Evolutionary conservation across 495 filamentous ascomycete species (phyloP), one percentile per base, ranked within the genome.

Genomic region (Astrocystis sublimbata): DNA sequence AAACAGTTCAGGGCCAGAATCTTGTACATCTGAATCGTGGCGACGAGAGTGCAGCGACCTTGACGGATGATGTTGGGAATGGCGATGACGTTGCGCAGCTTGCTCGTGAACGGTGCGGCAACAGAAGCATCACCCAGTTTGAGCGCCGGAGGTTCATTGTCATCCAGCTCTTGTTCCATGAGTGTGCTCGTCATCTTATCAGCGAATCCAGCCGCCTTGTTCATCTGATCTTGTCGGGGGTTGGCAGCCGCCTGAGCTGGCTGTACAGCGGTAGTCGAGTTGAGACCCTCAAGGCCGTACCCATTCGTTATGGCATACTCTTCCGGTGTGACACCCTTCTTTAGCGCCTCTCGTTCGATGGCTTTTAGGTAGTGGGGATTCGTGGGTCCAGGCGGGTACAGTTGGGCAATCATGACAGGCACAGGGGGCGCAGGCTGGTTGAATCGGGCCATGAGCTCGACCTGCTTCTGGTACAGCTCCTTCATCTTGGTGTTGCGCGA

Each of bases 21-120:
- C 82, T 99, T 99, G 84, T 98, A 99, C 94, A 99, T 99, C 78
- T 99, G 94, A 65, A 99, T 98, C 3, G 96, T 98, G 4, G 94
- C 93, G 49, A 99, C 96, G 10, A 99, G 82, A 2, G 94, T 97
- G 76, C 94, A 99, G 60, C 94, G 88, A 52, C 94, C 94, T 77
- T 99, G 94, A 62, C 94, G 89, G 65, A 99, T 91, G 67, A 99
- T 99, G 79, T 99, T 98, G 17, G 94, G 92, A 63, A 99, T 93
- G 43, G 94, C 94, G 65, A 99, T 85, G 52, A 99, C 94, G 68
- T 98, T 97, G 58, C 92, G 91, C 28, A 99, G 83, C 76, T 99
- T 99, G 76, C 92, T 96, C 0, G 94, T 99, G 72, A 99, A 99
- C 0, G 94, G 94, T 2, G 94, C 94, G 52, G 94, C 94, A 41